These are phyloP conservation scores for Priceomyces melissophilus DNA, from an alignment of 805 yeast species.

Conservation along the genomic window DNA sequence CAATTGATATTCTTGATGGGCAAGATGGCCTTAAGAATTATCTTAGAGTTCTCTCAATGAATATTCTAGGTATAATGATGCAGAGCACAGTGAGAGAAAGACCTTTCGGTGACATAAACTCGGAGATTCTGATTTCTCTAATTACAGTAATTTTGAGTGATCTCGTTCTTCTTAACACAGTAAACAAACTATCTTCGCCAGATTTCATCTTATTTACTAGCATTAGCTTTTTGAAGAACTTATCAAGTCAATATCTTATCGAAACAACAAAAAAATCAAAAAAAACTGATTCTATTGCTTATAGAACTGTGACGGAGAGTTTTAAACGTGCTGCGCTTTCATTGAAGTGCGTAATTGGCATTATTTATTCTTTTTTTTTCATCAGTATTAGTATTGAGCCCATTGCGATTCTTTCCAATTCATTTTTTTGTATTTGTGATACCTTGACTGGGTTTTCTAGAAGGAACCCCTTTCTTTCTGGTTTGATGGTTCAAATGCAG, in stretches of 20 bases:
- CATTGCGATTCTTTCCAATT: conserved; percentile 5
- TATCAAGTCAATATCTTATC: too few species aligned
- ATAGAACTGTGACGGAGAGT: too few species aligned
- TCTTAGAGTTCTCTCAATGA: conserved; percentile 20
- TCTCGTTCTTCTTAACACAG: conserved; percentile 21
- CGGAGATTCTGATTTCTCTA: conserved; percentile 22
- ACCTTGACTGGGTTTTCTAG: conserved; percentile 9
- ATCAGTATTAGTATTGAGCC: not conserved
- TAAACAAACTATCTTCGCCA: conserved; percentile 23
- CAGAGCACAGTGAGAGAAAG: conserved; percentile 7
- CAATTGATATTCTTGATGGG: not conserved
- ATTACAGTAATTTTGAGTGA: conserved; percentile 25
- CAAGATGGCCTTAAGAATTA: conserved; percentile 12
- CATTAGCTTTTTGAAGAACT: conserved; percentile 2
- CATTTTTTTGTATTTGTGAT: conserved; percentile 9
- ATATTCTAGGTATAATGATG: conserved; percentile 17
- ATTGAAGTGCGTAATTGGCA: not conserved
- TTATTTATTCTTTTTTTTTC: not conserved
- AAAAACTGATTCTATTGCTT: too few species aligned
- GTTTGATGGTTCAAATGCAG: conserved; percentile 4
- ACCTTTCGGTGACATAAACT: conserved; percentile 13
- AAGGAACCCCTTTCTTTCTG: conserved; percentile 11
- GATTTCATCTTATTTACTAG: conserved; percentile 20
- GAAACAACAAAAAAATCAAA: too few species aligned
- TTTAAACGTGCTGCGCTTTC: not conserved